These are phyloP conservation scores for Penicillium sp. DNA, from an alignment of 2,329 filamentous ascomycete genomes.

Conservation along the genomic window DNA sequence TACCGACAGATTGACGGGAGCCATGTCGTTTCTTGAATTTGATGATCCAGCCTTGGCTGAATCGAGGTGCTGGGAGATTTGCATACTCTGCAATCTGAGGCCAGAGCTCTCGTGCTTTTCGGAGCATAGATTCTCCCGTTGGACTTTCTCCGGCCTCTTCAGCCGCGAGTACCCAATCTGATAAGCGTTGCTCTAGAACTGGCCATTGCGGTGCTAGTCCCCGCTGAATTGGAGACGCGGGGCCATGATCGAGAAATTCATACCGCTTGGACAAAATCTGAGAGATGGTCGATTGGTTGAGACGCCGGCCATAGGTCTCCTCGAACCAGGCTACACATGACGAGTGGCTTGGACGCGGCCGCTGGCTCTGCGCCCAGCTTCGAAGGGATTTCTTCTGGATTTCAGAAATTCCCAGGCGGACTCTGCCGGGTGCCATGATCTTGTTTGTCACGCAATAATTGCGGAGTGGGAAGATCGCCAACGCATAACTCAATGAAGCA, in stretches of 20 bases:
- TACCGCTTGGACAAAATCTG: conserved; percentile 4
- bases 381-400: conserved; percentile 3
- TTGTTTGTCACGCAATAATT: too few species aligned
- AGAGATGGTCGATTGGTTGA: conserved; percentile 3
- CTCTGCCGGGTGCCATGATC: too few species aligned
- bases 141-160: too few species aligned
- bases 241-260: conserved; percentile 1
- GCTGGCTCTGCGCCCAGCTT: conserved; percentile 1
- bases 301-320: conserved; percentile 1
- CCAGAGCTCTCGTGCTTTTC: conserved; percentile 1
- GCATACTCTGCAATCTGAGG: conserved; percentile 9
- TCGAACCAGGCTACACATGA: conserved; percentile 5
- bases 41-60: conserved; percentile 18
- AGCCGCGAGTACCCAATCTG: conserved; percentile 2
- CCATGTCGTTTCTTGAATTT: conserved; percentile 12
- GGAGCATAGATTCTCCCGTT: neutral
- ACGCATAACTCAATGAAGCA: too few species aligned
- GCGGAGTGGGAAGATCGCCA: too few species aligned
- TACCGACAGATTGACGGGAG: conserved; percentile 4
- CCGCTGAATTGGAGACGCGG: conserved; percentile 2
- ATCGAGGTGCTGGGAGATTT: conserved; percentile 9
- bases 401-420: conserved; percentile 1
- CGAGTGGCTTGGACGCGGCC: conserved; percentile 1
- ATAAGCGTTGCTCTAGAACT: conserved; percentile 1
- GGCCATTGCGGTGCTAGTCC: conserved; percentile 6